A percentile compares a stretch with the other conserved stretches of the same genome.
Conservation (phyloP, 768 basidiomycete genomes). For the Amanita pseudoporphyria region DNA sequence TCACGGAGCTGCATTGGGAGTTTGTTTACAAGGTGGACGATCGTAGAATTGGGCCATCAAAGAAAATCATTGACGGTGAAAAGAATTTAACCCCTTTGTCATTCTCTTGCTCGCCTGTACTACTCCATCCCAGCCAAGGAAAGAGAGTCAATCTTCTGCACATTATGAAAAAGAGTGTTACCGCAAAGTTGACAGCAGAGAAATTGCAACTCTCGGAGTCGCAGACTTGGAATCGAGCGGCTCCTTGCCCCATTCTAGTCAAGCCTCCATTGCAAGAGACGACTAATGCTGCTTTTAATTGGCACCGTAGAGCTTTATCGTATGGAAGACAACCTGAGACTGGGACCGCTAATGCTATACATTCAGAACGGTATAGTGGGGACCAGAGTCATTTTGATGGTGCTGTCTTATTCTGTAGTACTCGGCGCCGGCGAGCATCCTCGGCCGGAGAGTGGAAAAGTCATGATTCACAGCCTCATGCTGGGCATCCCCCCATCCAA, state of each 20-base stretch:
- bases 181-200: conserved; percentile 55
- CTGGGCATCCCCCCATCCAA: not conserved
- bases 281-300: conserved; percentile 7
- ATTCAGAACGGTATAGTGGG: not conserved
- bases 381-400: conserved; percentile 8
- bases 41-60: conserved; percentile 33
- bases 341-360: not conserved
- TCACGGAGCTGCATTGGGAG: conserved; percentile 53
- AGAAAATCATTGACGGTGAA: conserved; percentile 51
- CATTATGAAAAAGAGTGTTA: conserved; percentile 59
- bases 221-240: not conserved
- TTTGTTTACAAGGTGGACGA: conserved; percentile 75
- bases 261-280: not conserved
- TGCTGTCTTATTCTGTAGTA: not conserved
- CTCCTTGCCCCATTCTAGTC: not conserved
- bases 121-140: conserved; percentile 55
- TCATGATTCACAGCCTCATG: conserved; percentile 4
- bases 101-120: conserved; percentile 64
- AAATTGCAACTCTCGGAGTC: conserved; percentile 38
- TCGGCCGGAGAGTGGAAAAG: conserved; percentile 32
- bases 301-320: conserved; percentile 22
- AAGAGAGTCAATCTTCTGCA: conserved; percentile 62
- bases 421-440: conserved; percentile 33
- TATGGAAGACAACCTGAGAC: conserved; percentile 11
- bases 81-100: conserved; percentile 63